phyloP scores from a whole-genome alignment of 1,284 basidiomycete genomes.

The Mycosarcoma maydis region DNA sequence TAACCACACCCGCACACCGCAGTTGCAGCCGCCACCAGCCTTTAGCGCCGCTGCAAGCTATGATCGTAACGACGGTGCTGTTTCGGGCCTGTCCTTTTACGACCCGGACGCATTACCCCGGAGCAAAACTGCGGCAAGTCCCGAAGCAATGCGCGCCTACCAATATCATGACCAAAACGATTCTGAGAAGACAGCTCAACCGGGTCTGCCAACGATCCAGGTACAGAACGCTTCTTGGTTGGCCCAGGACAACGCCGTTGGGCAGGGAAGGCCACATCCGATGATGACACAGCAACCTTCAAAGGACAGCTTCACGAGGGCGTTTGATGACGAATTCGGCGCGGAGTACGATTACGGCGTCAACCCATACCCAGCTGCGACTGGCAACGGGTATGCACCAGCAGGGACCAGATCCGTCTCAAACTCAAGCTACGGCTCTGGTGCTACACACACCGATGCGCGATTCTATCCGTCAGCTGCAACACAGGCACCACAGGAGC shows the following conservation, averaged over 20 bases:
- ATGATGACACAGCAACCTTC: conserved; percentile 27
- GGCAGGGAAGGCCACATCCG: not conserved
- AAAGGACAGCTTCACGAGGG: conserved; percentile 41
- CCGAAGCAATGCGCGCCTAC: conserved; percentile 3
- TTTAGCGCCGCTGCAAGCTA: conserved; percentile 11
- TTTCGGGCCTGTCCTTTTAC: conserved; percentile 46
- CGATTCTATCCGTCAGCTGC: not conserved
- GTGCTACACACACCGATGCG: conserved; percentile 10
- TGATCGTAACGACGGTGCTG: conserved; percentile 38
- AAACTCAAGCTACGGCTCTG: conserved; percentile 15
- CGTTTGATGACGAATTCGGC: conserved; percentile 49
- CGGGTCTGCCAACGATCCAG: conserved; percentile 28
- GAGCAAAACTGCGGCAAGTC: conserved; percentile 1
- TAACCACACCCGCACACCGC: conserved; percentile 9
- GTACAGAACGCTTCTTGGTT: conserved; percentile 14
- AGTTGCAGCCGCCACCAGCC: conserved; percentile 3
- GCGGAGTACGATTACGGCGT: conserved; percentile 13
- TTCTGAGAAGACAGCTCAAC: conserved; percentile 8
- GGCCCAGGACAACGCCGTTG: not conserved
- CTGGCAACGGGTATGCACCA: conserved; percentile 21
- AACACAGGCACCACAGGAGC: not conserved
- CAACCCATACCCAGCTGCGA: conserved; percentile 24
- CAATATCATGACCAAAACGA: conserved; percentile 4
- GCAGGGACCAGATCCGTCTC: conserved; percentile 28
- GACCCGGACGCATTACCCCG: conserved; percentile 42